Base-by-base conservation (phyloP, 768 basidiomycete genomes). In the Hypsizygus marmoreus region DNA sequence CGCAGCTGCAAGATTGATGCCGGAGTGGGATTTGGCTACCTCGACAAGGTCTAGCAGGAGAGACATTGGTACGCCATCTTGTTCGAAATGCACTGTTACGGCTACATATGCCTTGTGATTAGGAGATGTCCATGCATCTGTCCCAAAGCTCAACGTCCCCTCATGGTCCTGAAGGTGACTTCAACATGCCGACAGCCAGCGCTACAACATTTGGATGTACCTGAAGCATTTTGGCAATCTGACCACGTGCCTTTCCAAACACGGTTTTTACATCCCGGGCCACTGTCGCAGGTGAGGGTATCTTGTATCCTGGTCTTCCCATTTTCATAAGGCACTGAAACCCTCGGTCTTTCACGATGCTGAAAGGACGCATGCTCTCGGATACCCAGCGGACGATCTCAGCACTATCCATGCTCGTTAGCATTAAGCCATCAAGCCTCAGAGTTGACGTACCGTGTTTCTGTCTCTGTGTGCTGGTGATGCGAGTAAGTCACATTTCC, bases 321-420 rank as follows among this genome's bases (percentile, higher is more conserved):
- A 51, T 62, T 37, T 59, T 67, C 59, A 68, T 70, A n/a, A 69
- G 45, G 12, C 19, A 53, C 12, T 47, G 26, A 40, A 67, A 73
- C 0, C 60, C 67, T 0, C 51, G 43, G 41, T 76, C 69, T 9
- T 65, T 51, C 4, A 72, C 60, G 14, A 72, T 70, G 0, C 49
- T 46, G 45, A 72, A 69, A 0, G 71, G 73, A 0, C 61, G 57
- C 7, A 57, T 39, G 28, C 55, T 64, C 30, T 70, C 61, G 0
- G 67, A 35, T 0, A 73, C 52, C 74, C 73, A 76, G 0, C 55
- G 52, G 0, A 73, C 69, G 30, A 67, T 49, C 20, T 66, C 45
- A 0, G 60, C 64, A 13, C 63, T 68, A n/a, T n/a, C n/a, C n/a
- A n/a, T n/a, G n/a, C n/a, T n/a, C n/a, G n/a, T n/a, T n/a, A n/a